Conservation (phyloP, 345 rosid species). For the Mallotus nudiflorus region DNA sequence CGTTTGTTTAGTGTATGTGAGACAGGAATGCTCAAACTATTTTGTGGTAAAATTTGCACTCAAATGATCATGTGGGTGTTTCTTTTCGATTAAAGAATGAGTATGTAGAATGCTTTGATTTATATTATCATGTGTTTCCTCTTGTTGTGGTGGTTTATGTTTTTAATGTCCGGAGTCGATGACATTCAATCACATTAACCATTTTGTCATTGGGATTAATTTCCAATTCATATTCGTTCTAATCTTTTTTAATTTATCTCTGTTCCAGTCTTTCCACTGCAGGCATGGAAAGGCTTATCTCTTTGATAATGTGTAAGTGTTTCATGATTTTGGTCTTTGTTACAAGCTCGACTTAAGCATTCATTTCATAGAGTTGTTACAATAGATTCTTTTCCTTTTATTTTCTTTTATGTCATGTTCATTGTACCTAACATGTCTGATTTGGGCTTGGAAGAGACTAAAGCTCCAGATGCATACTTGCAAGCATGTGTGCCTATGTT, state of each 20-base stretch:
- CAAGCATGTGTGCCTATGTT: not conserved
- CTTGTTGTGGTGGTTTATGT: not conserved
- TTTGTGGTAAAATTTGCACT: not conserved
- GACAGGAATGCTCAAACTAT: not conserved
- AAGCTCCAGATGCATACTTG: not conserved
- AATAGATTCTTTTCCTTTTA: not conserved
- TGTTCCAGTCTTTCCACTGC: constrained; percentile 71
- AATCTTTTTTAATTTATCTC: constrained; percentile 18
- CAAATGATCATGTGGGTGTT: not conserved
- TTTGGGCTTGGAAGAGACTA: not conserved
- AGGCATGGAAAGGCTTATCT: constrained; percentile 80
- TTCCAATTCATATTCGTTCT: constrained; percentile 3
- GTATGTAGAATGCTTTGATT: not conserved
- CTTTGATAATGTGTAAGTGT: constrained; percentile 69
- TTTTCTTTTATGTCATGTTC: not conserved
- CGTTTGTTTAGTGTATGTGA: not conserved
- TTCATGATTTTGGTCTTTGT: constrained; percentile 15
- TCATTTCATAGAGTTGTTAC: not conserved
- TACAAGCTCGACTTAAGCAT: not conserved
- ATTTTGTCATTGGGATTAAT: constrained; percentile 5
- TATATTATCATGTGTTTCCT: not conserved
- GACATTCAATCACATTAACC: no score
- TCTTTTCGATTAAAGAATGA: not conserved
- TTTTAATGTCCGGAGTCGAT: not conserved
- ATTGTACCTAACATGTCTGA: not conserved